phyloP scores from a whole-genome alignment of 2,329 filamentous ascomycete species.

The Pseudogymnoascus pannorum region DNA sequence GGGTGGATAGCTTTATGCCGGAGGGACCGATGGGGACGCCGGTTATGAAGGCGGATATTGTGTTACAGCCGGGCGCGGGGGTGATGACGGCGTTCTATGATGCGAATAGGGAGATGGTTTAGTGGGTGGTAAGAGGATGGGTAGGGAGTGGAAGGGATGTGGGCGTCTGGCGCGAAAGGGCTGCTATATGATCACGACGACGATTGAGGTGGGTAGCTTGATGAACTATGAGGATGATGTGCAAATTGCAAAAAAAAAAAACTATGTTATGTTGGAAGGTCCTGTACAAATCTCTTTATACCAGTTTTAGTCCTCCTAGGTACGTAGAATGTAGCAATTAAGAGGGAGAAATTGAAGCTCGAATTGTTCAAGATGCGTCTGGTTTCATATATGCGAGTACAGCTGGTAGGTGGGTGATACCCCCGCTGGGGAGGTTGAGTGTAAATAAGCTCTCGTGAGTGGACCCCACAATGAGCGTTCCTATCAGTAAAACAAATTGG shows the following conservation, averaged over 20 bases:
- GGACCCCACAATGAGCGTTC: too few relatives aligned
- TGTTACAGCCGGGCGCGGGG: constrained; percentile 51
- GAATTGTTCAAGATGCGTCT: background rate
- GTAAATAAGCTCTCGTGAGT: too few relatives aligned
- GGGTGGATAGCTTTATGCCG: constrained; percentile 51
- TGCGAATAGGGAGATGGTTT: constrained; percentile 23
- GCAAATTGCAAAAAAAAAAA: background rate
- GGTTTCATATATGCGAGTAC: too few relatives aligned
- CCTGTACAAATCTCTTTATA: background rate
- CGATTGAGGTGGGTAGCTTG: background rate
- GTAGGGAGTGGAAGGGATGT: too few relatives aligned
- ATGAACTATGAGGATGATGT: background rate
- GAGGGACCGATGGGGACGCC: constrained; percentile 48
- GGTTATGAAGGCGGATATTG: constrained; percentile 51
- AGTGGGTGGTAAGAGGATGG: background rate
- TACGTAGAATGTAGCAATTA: background rate
- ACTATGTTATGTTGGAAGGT: background rate
- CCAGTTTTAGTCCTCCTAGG: background rate
- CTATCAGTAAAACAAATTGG: too few relatives aligned
- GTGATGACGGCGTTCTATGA: constrained; percentile 52
- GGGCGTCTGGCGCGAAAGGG: background rate
- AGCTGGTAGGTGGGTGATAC: too few relatives aligned
- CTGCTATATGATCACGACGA: background rate
- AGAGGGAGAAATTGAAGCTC: background rate
- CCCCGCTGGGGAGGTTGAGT: too few relatives aligned